Evolutionary conservation across 192 early-diverging fungal species (phyloP).

Genomic region (Coemansia sp.): DNA sequence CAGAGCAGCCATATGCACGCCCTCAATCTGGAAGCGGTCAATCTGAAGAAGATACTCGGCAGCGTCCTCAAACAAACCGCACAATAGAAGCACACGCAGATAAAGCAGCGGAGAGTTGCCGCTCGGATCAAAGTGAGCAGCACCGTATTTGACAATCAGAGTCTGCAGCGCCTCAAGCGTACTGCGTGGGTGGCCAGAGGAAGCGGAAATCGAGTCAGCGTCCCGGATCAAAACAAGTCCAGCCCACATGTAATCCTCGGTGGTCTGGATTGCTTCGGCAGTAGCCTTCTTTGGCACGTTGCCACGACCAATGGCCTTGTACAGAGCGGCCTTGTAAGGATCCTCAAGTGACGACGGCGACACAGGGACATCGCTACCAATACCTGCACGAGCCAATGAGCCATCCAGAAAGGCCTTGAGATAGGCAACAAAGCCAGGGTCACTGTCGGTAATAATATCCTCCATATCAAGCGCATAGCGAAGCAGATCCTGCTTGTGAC

Average conservation of each 20-base stretch:
- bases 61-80: conserved; percentile 91
- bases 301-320: conserved; percentile 88
- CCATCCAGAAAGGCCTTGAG: conserved; percentile 64
- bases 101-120: conserved; percentile 72
- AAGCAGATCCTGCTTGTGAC: conserved; percentile 66
- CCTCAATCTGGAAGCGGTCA: conserved; percentile 70
- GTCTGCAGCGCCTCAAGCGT: conserved; percentile 67
- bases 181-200: conserved; percentile 12
- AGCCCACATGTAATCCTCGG: conserved; percentile 95
- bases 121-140: conserved; percentile 69
- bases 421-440: conserved; percentile 70
- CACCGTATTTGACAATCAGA: conserved; percentile 66
- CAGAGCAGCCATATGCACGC: conserved; percentile 87
- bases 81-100: conserved; percentile 78
- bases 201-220: conserved; percentile 51
- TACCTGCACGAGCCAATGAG: conserved; percentile 17
- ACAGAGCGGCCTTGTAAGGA: conserved; percentile 89
- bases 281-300: conserved; percentile 70
- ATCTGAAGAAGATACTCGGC: conserved; percentile 69
- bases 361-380: conserved; percentile 45
- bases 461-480: conserved; percentile 65
- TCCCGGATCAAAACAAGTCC: conserved; percentile 69
- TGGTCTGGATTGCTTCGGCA: conserved; percentile 68
- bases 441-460: conserved; percentile 58
- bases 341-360: conserved; percentile 61